Evolutionary conservation across 805 yeast genomes (phyloP), one percentile per base, ranked within the genome.

Genomic region (Vanderwaltozyma yarrowii): DNA sequence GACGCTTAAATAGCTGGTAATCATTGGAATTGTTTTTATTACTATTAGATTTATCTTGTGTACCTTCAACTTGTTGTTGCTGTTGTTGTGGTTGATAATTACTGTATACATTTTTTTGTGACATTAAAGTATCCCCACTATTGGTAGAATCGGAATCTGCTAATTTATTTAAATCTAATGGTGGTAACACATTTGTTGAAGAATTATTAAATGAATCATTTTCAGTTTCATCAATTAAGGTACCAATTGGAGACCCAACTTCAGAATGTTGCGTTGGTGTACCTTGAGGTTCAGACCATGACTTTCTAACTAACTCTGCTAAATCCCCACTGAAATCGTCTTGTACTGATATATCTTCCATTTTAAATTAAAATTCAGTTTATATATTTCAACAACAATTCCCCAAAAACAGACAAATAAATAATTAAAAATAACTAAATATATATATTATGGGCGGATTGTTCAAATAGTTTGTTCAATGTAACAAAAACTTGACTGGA

Each of bases 221-320:
- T 14, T 26, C 31, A 27, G 17, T 27, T 4, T 25, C 20, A 20
- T 35, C 38, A 11, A 42, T 34, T 3, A 48, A 50, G 3, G 51
- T 48, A 12, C 45, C 42, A 8, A 51, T 51, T 8, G 54, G 55
- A 1, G 55, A 49, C 12, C 36, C 32, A 24, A 39, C 19, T 10
- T 26, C 16, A 17, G 29, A 26, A 4, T 33, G 11, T 14, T 20
- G 18, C 6, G 26, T 29, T 1, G 33, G 28, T 23, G 39, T 35
- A 4, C 41, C 47, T 29, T 48, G 52, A 18, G 51, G 42, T 34
- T 52, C 60, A 3, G 58, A 52, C 62, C 62, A 58, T 17, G 62
- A 56, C 31, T 53, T 58, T 35, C 58, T 47, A 6, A 58, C 47
- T 7, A 61, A 59, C 30, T 49, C 51, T 2, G 54, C 61, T 35